Evolutionary conservation across 495 filamentous ascomycete genomes (phyloP), one percentile per base, ranked within the genome.

Genomic region (Penicillium waksmanii): DNA sequence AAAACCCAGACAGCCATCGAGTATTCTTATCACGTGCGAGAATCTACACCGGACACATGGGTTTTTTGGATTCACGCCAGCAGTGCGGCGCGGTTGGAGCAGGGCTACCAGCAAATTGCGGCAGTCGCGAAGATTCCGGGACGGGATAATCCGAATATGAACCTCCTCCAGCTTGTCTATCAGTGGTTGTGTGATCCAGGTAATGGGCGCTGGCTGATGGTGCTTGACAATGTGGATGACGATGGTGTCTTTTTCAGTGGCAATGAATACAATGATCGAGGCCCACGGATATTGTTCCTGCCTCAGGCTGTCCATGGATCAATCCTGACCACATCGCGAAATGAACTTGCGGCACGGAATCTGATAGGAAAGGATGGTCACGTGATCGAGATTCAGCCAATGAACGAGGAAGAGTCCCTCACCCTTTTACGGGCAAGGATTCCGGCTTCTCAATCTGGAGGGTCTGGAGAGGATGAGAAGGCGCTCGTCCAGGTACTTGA

Each of bases 1-100:
- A 85, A 85, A 70, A 79, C 80, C 2, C 80, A 84, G 55, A 75
- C 84, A 47, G 82, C 82, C 3, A 77, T 86, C 40, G 77, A 80
- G 56, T 79, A 77, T 56, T 68, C 66, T 8, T 81, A 80, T 66
- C 67, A 69, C 36, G 64, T 71, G 9, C 52, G 61, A 57, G 65
- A 73, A 19, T 34, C 54, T 3, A 53, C 62, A n/a, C 73, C 77
- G 3, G 63, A 71, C 12, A 61, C 59, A 1, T 73, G 67, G 44
- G 60, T 84, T 21, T 80, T 83, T 58, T 84, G 79, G 82, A 68
- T 59, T 49, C 49, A 59, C 40, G 56, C 56, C 27, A 59, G 56
- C 19, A 59, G 53, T 53, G 8, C 40, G 82, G 60, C 66, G 5
- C 64, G 64, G 51, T 81, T 83, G 53, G 71, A 78, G 25, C 68